These are phyloP conservation scores for Verticillium nubilum DNA, from an alignment of 2,329 filamentous ascomycete genomes.

Conservation along the genomic window DNA sequence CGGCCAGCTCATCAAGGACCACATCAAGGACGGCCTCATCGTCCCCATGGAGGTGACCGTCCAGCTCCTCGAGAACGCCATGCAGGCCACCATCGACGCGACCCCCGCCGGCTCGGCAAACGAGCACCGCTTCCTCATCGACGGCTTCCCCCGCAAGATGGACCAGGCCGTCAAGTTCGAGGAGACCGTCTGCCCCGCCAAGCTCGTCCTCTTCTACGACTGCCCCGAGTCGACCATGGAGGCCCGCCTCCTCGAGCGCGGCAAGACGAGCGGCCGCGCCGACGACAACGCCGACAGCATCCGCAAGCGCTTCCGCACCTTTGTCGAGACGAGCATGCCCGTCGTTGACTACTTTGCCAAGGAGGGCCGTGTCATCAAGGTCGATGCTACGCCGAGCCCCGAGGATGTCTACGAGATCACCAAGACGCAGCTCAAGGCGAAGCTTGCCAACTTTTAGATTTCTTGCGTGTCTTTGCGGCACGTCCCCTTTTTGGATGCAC, in stretches of 20 bases:
- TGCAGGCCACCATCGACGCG: slow-evolving; percentile 62
- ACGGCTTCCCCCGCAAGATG: slow-evolving; percentile 92
- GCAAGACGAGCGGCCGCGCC: slow-evolving; percentile 83
- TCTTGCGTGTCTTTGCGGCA: neutral
- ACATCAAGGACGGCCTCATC: slow-evolving; percentile 92
- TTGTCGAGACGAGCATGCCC: slow-evolving; percentile 95
- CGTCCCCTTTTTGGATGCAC: no score
- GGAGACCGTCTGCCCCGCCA: slow-evolving; percentile 74
- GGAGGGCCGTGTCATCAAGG: slow-evolving; percentile 72
- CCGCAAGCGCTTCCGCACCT: slow-evolving; percentile 91
- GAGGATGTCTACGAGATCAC: slow-evolving; percentile 56
- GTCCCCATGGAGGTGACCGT: slow-evolving; percentile 99
- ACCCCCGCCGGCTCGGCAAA: slow-evolving; percentile 7
- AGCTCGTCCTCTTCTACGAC: slow-evolving; percentile 89
- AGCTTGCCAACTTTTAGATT: slow-evolving; percentile 23
- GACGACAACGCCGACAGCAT: slow-evolving; percentile 97
- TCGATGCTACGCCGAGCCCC: slow-evolving; percentile 65
- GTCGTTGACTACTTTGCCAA: slow-evolving; percentile 81
- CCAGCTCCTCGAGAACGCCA: slow-evolving; percentile 87
- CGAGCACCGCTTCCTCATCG: slow-evolving; percentile 66
- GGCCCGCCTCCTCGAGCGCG: slow-evolving; percentile 74
- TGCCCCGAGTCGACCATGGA: slow-evolving; percentile 89
- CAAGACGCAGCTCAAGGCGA: slow-evolving; percentile 40
- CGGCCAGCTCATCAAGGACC: slow-evolving; percentile 84
- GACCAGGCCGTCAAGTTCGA: slow-evolving; percentile 96